Evolutionary conservation across 192 early-diverging fungal genomes (phyloP).

Genomic region (Coemansia sp.): DNA sequence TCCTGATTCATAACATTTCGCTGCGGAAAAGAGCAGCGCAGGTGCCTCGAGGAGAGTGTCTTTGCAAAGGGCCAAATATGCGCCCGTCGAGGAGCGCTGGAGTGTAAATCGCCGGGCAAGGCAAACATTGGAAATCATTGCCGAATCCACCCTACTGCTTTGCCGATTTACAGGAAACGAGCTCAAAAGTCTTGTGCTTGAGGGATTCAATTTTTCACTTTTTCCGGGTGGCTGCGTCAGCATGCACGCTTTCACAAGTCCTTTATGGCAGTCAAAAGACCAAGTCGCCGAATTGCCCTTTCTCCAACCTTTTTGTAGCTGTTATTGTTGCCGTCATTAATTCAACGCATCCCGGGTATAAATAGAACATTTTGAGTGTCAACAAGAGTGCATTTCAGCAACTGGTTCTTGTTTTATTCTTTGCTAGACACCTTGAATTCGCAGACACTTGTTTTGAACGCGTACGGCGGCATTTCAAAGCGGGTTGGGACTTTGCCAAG

Average conservation of each 20-base stretch:
- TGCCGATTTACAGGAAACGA: neutral
- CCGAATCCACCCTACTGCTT: neutral
- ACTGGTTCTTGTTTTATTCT: neutral
- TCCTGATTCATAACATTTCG: constrained; percentile 11
- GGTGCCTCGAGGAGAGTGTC: neutral
- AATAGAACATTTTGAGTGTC: neutral
- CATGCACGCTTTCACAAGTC: neutral
- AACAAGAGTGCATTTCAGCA: constrained; percentile 1
- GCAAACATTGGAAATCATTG: constrained; percentile 8
- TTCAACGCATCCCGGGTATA: neutral
- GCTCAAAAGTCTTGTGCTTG: neutral
- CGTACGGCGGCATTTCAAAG: too few species aligned
- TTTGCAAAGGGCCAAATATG: neutral
- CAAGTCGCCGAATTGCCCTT: neutral
- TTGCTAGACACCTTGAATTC: neutral
- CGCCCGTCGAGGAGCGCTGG: neutral
- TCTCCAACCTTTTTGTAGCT: neutral
- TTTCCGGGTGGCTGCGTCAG: constrained; percentile 5
- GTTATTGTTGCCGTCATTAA: neutral
- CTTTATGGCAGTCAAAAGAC: neutral
- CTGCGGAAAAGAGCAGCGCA: neutral
- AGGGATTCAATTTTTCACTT: neutral
- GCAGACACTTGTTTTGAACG: neutral
- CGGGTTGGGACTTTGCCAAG: neutral
- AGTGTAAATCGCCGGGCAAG: constrained; percentile 5